phyloP scores from a whole-genome alignment of 129 eudicot genomes.

The Kitagawia praeruptora region DNA sequence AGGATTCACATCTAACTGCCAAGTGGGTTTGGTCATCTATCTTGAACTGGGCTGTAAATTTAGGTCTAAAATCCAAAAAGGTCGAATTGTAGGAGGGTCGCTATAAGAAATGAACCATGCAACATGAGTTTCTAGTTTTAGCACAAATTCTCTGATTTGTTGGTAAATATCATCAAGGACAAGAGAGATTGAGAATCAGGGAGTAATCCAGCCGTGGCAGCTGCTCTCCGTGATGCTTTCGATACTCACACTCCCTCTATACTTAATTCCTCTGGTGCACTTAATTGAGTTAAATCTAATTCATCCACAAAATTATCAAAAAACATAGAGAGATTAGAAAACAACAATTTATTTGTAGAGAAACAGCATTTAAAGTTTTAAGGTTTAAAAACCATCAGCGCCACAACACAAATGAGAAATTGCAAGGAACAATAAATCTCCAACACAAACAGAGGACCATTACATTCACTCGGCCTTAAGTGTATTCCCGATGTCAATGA shows the following conservation, averaged over 20 bases:
- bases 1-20: too few species aligned
- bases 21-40: too few species aligned
- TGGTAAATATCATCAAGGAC: too few species aligned
- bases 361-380: not conserved
- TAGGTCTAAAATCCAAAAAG: too few species aligned
- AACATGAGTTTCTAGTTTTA: too few species aligned
- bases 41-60: too few species aligned
- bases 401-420: not conserved
- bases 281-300: not conserved
- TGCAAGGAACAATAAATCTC: not conserved
- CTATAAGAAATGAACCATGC: too few species aligned
- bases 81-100: too few species aligned
- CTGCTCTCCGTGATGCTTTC: not conserved
- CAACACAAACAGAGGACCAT: not conserved
- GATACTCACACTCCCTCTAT: not conserved
- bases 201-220: not conserved
- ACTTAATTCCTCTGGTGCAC: not conserved
- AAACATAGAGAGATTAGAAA: not conserved
- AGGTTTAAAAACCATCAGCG: not conserved
- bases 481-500: not conserved
- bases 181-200: too few species aligned
- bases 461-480: slow-evolving; percentile 15
- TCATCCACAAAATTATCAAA: not conserved
- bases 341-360: not conserved
- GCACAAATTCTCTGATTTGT: too few species aligned